These are phyloP conservation scores for Exophiala sideris DNA, from an alignment of 2,329 filamentous ascomycete genomes.

Conservation along the genomic window DNA sequence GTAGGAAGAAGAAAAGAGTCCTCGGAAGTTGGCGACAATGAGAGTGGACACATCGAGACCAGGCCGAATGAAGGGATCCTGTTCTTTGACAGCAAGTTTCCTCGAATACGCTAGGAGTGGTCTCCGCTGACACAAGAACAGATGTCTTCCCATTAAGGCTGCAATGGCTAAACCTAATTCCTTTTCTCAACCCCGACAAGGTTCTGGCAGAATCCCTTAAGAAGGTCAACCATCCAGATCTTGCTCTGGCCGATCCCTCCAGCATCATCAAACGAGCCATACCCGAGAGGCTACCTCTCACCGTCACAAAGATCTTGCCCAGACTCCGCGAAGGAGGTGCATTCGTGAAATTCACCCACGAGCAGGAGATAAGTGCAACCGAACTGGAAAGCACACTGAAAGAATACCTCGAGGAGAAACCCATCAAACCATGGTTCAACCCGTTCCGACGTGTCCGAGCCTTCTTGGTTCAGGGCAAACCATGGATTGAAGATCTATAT, in stretches of 20 bases:
- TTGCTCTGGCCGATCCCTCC: constrained; percentile 55
- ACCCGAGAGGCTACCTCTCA: constrained; percentile 60
- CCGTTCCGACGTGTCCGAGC: constrained; percentile 70
- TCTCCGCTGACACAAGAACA: constrained; percentile 35
- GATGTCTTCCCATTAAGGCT: constrained; percentile 82
- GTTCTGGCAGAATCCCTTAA: constrained; percentile 50
- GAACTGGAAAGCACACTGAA: constrained; percentile 62
- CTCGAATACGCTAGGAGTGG: not conserved
- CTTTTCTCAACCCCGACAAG: constrained; percentile 45
- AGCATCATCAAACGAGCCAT: constrained; percentile 60
- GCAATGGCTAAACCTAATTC: constrained; percentile 57
- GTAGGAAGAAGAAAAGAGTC: constrained; percentile 17
- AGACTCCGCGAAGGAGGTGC: constrained; percentile 87
- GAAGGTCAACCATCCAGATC: constrained; percentile 49
- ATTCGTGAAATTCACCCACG: constrained; percentile 78
- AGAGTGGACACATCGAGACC: constrained; percentile 73
- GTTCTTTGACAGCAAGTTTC: constrained; percentile 76
- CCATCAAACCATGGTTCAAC: constrained; percentile 85
- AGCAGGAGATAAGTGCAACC: constrained; percentile 43
- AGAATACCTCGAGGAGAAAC: constrained; percentile 63
- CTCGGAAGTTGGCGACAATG: constrained; percentile 31
- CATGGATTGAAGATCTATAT: constrained; percentile 92
- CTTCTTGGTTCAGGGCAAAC: constrained; percentile 73
- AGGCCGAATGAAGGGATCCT: constrained; percentile 74
- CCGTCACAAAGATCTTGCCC: constrained; percentile 77